These are phyloP conservation scores for Colletotrichum destructivum DNA, from an alignment of 2,329 filamentous ascomycete species.

Conservation along the genomic window DNA sequence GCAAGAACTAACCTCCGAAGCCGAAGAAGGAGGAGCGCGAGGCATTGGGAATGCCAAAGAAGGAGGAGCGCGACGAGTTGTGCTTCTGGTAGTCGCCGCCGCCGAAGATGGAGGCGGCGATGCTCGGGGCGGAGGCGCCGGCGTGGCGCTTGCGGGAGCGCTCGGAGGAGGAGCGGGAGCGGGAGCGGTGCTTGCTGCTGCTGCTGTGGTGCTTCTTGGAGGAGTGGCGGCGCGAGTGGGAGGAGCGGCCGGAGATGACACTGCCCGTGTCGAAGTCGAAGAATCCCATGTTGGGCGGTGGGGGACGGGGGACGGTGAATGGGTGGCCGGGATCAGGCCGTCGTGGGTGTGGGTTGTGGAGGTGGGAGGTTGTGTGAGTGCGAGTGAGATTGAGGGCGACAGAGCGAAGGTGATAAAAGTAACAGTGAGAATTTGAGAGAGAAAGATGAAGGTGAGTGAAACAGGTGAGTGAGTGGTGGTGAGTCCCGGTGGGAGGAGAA, in stretches of 20 bases:
- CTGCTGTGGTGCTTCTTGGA: slow-evolving; percentile 38
- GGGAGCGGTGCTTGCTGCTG: slow-evolving; percentile 55
- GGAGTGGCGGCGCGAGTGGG: slow-evolving; percentile 42
- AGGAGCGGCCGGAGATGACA: slow-evolving; percentile 41
- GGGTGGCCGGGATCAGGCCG: slow-evolving; percentile 7
- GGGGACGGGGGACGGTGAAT: background rate
- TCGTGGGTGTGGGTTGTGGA: slow-evolving; percentile 4
- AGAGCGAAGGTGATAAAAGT: background rate
- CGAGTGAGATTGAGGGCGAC: background rate
- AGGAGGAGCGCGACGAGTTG: slow-evolving; percentile 60
- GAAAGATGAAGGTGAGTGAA: background rate
- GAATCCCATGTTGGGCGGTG: slow-evolving; percentile 39
- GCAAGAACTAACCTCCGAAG: slow-evolving; percentile 51
- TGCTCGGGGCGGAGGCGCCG: slow-evolving; percentile 50
- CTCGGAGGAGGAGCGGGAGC: slow-evolving; percentile 56
- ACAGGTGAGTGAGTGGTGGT: slow-evolving; percentile 1
- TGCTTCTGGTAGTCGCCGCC: slow-evolving; percentile 54
- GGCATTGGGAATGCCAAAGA: slow-evolving; percentile 63
- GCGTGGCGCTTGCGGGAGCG: slow-evolving; percentile 54
- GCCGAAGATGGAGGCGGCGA: slow-evolving; percentile 63
- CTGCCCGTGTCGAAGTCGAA: slow-evolving; percentile 43
- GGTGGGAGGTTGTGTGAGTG: background rate
- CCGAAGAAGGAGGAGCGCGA: slow-evolving; percentile 64
- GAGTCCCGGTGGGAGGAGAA: slow-evolving; percentile 1
- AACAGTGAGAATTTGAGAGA: background rate